Base-by-base conservation (phyloP, 352 stramenopile genomes). In the Globisporangium sylvaticum region DNA sequence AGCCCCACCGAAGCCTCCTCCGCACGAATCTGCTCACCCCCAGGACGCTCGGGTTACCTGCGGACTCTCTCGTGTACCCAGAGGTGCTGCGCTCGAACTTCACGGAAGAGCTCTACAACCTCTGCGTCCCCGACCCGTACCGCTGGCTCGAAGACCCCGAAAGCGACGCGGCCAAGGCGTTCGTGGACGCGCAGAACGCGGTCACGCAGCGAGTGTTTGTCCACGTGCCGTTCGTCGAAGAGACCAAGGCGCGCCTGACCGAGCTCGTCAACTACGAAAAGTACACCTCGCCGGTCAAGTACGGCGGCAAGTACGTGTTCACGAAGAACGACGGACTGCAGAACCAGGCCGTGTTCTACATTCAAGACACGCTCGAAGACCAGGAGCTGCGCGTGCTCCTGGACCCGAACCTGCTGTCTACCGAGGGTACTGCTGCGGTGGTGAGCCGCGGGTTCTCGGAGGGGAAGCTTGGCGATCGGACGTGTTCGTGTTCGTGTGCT, bases 211-310 rank as follows among this genome's bases (percentile, higher is more conserved):
- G 81, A n/a, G 79, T 91, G 37, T 84, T 94, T 56, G 64, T 72
- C 50, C 63, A 90, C 25, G 70, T 94, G 46, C 86, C 78, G 48
- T 89, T 74, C 68, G 73, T 92, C 24, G 70, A 77, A 9, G 84
- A 92, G 62, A 92, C 83, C 39, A 90, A 92, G 66, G 66, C 74
- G 58, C 83, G 88, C 34, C 78, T 95, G 69, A 93, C 81, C 42
- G 83, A 95, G 57, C 75, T 96, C 0, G 96, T 92, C 73, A 90
- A 95, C 74, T 96, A 96, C 65, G 88, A 95, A 68, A 95, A 96
- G 69, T 95, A 78, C 72, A 90, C 85, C 54, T 84, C 78, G 20
- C 88, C 88, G 10, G 70, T 77, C 54, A 90, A 94, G 68, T 68
- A 91, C 69, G 87, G 83, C 18, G 72, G 78, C 65, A 89, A 90